Base-by-base conservation (phyloP, 306 rosid species). In the Cicer bijugum region DNA sequence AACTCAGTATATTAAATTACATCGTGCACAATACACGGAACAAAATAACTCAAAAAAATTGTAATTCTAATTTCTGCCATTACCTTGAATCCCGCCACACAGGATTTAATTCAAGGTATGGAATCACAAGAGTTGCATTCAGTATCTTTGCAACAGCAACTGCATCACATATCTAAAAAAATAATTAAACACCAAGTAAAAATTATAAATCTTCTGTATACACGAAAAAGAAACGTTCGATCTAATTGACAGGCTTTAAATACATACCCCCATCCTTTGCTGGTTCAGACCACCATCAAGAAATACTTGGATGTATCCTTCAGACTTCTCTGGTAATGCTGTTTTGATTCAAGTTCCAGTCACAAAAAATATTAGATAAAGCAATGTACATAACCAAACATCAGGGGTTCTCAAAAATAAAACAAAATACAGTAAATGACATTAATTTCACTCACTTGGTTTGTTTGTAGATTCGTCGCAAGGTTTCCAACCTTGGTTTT, bases 261-360 rank as follows among this genome's bases (percentile, higher is more conserved):
- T 64, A 81, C 96, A 67, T 78, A 91, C 99, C 97, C 99, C 99
- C 99, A 95, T 95, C 75, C 97, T 90, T 83, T 95, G 99, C 84
- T 95, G 99, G 89, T 95, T 95, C 85, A 95, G 75, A 23, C 99
- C 99, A 63, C 99, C 99, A 84, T 95, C 97, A 48, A 95, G 97
- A 87, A 95, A 95, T 45, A 91, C 93, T 66, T 95, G 97, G 74
- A 95, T 80, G 76, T 84, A 91, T 72, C 97, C 99, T 78, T 89
- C 85, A 5, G 97, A 87, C 47, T 86, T 81, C 78, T 84, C 91
- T 3, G 96, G 92, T 75, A 91, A 75, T 71, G 90, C 99, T 95
- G 89, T 84, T 81, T 71, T 55, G 51, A 80, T 80, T 71, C 74
- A 77, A 75, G 48, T 44, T 17, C 52, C 46, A 35, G 57, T 53